Evolutionary conservation across 495 filamentous ascomycete species (phyloP), one percentile per base, ranked within the genome.

Genomic region (Clohesyomyces aquaticus): DNA sequence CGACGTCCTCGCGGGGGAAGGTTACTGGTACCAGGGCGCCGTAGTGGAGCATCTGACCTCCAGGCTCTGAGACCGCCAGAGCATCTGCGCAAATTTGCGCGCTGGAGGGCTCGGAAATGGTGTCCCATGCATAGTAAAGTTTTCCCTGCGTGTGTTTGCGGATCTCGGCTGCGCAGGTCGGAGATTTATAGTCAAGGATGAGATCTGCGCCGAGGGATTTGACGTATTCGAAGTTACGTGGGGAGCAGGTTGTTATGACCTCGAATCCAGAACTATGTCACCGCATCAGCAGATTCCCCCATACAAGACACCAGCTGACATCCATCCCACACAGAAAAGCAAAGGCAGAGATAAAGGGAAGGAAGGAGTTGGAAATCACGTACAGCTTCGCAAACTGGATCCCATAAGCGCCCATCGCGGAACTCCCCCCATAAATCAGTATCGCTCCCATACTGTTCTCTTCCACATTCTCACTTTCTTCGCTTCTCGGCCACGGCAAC

Each of bases 241-340:
- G 77, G 0, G 83, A 85, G 69, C 85, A 87, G 0, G 83, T 85
- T 4, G 79, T 75, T 38, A 87, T 77, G 8, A 80, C 75, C 1
- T 73, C 67, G 25, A 78, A 73, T 3, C 81, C 80, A 21, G 76
- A 79, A 22, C 62, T 65, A 14, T 6, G 19, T 18, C 23, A 1
- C 9, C n/a, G n/a, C n/a, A n/a, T n/a, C n/a, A n/a, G n/a, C 21
- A 53, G 55, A 9, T 4, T 48, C 23, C 12, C 42, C 18, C 42
- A 50, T 22, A 14, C n/a, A n/a, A n/a, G n/a, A n/a, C n/a, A n/a
- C n/a, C n/a, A n/a, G n/a, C n/a, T n/a, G n/a, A n/a, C n/a, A n/a
- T n/a, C n/a, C n/a, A n/a, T n/a, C 38, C 28, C 38, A 18, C n/a
- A 21, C 3, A 19, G 51, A 42, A 55, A 21, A 26, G 10, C 19